These are phyloP conservation scores for Maudiozyma serrabonitensis DNA, from an alignment of 805 yeast species.

Conservation along the genomic window DNA sequence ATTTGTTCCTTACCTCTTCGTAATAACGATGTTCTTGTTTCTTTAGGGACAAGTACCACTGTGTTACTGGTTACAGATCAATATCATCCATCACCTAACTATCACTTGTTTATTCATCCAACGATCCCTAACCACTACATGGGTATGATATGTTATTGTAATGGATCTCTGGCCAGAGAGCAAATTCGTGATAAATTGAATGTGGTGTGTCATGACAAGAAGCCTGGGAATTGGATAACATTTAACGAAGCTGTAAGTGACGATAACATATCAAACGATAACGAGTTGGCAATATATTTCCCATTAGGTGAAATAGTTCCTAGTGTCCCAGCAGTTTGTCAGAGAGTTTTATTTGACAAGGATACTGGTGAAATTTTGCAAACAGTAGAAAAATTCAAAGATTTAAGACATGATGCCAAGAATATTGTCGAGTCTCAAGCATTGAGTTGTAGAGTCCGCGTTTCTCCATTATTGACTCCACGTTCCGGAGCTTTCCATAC, in stretches of 20 bases:
- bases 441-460: slow-evolving; percentile 68
- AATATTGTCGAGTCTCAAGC: slow-evolving; percentile 84
- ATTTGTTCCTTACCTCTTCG: slow-evolving; percentile 70
- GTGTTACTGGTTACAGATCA: slow-evolving; percentile 70
- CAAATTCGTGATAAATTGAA: slow-evolving; percentile 49
- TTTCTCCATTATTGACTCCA: slow-evolving; percentile 55
- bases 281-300: slow-evolving; percentile 67
- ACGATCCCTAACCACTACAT: slow-evolving; percentile 65
- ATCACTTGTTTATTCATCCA: slow-evolving; percentile 83
- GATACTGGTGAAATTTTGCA: slow-evolving; percentile 21
- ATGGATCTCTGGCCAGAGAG: slow-evolving; percentile 84
- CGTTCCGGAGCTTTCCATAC: not conserved
- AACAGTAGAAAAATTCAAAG: slow-evolving; percentile 33
- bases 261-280: slow-evolving; percentile 31
- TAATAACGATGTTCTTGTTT: slow-evolving; percentile 67
- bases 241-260: slow-evolving; percentile 41
- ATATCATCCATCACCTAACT: slow-evolving; percentile 68
- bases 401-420: slow-evolving; percentile 54
- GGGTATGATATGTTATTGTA: slow-evolving; percentile 94
- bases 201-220: slow-evolving; percentile 29
- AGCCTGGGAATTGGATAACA: slow-evolving; percentile 43
- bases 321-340: slow-evolving; percentile 55
- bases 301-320: slow-evolving; percentile 91
- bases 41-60: slow-evolving; percentile 90
- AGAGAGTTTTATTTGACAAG: slow-evolving; percentile 38